These are phyloP conservation scores for Acer yangbiense DNA, from an alignment of 345 rosid species.

Conservation along the genomic window DNA sequence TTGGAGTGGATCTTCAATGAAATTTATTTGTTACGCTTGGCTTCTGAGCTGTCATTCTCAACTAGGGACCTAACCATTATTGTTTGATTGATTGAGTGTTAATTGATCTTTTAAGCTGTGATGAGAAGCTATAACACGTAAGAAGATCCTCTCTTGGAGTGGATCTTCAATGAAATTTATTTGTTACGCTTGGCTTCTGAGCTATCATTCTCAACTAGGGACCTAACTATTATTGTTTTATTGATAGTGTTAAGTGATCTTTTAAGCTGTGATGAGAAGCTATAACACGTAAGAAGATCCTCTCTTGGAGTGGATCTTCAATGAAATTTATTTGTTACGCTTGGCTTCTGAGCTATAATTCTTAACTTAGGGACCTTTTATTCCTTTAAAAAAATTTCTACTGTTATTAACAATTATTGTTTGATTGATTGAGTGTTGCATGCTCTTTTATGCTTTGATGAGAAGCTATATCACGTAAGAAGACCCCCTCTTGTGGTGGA, in stretches of 20 bases:
- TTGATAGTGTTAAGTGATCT: background rate
- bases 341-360: conserved; percentile 5
- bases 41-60: conserved; percentile 19
- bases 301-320: too few relatives aligned
- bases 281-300: background rate
- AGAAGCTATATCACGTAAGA: background rate
- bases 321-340: too few relatives aligned
- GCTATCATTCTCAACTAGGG: conserved; percentile 12
- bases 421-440: background rate
- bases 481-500: background rate
- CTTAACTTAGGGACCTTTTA: background rate
- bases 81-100: background rate
- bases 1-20: too few relatives aligned
- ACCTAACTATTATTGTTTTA: too few relatives aligned
- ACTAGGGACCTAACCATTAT: background rate
- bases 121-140: background rate
- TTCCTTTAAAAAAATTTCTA: background rate
- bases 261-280: conserved; percentile 17
- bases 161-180: too few relatives aligned
- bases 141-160: background rate
- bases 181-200: background rate
- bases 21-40: too few relatives aligned
- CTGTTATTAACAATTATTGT: background rate
- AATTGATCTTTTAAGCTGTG: conserved; percentile 12
- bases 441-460: conserved; percentile 19